These are phyloP conservation scores for Vigna trinervia DNA, from an alignment of 306 rosid genomes.

Conservation along the genomic window DNA sequence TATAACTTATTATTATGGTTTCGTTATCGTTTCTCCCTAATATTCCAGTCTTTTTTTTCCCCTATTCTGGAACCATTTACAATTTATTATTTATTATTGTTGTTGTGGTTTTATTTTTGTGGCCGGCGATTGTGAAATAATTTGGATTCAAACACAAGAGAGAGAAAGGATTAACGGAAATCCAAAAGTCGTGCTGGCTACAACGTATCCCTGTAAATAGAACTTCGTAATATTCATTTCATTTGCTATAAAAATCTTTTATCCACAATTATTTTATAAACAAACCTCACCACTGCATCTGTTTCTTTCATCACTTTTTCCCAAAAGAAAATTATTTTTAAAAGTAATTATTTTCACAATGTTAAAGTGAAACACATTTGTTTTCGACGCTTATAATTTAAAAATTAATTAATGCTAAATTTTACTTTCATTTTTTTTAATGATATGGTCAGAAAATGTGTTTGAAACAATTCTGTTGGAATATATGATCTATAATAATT, in stretches of 20 bases:
- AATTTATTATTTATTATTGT: background rate
- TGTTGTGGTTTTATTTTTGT: constrained; percentile 21
- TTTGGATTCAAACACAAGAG: constrained; percentile 8
- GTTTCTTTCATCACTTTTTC: too few relatives aligned
- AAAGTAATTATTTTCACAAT: too few relatives aligned
- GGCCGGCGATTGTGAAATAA: constrained; percentile 47
- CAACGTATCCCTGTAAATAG: background rate
- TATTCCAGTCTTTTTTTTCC: constrained; percentile 11
- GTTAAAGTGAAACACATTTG: too few relatives aligned
- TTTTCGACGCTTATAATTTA: too few relatives aligned
- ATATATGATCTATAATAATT: too few relatives aligned
- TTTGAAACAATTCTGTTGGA: too few relatives aligned
- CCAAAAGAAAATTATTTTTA: too few relatives aligned
- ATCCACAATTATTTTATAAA: background rate
- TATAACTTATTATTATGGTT: background rate
- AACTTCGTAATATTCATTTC: background rate
- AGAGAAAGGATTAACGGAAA: constrained; percentile 5
- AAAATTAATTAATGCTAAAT: too few relatives aligned
- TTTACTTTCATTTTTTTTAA: too few relatives aligned
- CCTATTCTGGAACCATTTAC: background rate
- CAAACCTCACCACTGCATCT: too few relatives aligned
- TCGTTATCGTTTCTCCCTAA: constrained; percentile 6
- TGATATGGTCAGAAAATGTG: too few relatives aligned
- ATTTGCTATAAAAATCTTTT: background rate
- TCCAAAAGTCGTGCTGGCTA: background rate